Evolutionary conservation across 495 filamentous ascomycete genomes (phyloP).

Genomic region (Xylaria scruposa): DNA sequence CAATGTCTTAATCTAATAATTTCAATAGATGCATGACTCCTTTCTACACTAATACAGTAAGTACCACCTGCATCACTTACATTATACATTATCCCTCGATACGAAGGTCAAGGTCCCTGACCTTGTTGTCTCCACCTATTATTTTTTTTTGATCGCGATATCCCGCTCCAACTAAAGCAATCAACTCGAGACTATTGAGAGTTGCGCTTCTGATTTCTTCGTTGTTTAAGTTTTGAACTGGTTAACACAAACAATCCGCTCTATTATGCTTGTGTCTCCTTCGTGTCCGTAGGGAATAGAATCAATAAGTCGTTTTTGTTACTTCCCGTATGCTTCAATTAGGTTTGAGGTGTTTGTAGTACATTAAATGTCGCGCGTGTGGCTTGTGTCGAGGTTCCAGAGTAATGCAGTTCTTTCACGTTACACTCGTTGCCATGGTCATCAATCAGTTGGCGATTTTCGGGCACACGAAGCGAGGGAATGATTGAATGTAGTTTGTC

Average conservation of each 20-base stretch:
- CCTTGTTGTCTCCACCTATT: background rate
- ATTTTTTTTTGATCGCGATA: background rate
- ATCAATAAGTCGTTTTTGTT: too few species aligned
- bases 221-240: background rate
- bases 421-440: background rate
- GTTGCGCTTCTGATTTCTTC: background rate
- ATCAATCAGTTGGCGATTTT: background rate
- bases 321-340: too few species aligned
- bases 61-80: background rate
- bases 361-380: background rate
- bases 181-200: background rate
- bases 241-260: background rate
- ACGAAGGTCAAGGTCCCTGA: background rate
- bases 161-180: background rate
- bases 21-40: background rate
- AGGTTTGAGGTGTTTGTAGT: background rate
- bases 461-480: background rate
- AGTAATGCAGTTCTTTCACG: background rate
- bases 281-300: too few species aligned
- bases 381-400: background rate
- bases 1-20: background rate
- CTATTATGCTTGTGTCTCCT: background rate
- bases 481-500: background rate
- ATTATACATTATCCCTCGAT: too few species aligned
- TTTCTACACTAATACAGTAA: background rate